Conservation (phyloP, 1,284 basidiomycete genomes). For the Gymnopus androsaceus region DNA sequence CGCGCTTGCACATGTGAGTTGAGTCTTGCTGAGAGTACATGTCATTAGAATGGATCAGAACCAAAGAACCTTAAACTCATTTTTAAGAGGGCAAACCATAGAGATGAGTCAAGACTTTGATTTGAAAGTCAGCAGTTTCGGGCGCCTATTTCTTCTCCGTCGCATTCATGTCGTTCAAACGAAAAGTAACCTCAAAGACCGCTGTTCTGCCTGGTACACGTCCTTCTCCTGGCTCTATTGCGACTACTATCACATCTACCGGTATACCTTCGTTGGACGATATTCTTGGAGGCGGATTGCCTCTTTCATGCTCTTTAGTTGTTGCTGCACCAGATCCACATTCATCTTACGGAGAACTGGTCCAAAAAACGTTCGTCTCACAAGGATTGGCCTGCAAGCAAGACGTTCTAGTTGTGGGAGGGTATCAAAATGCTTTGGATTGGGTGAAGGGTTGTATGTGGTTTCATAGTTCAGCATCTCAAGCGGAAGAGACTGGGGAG, state of each 20-base stretch:
- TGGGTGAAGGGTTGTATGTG: constrained; percentile 81
- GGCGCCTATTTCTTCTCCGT: neutral
- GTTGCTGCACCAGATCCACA: constrained; percentile 82
- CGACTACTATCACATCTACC: constrained; percentile 75
- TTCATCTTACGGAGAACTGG: constrained; percentile 83
- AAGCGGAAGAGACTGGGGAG: constrained; percentile 42
- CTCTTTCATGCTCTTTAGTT: constrained; percentile 75
- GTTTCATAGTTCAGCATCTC: constrained; percentile 42
- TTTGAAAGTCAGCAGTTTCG: neutral
- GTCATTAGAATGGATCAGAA: no score
- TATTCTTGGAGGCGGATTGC: constrained; percentile 90
- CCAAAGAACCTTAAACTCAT: no score
- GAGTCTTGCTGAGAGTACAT: no score
- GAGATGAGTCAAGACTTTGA: no score
- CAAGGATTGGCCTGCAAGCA: constrained; percentile 83
- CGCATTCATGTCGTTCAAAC: constrained; percentile 78
- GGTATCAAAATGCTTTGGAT: constrained; percentile 44
- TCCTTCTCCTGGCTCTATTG: constrained; percentile 60
- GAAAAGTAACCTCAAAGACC: constrained; percentile 51
- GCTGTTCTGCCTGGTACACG: constrained; percentile 60
- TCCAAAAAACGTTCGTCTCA: constrained; percentile 86
- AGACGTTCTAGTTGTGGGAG: constrained; percentile 65
- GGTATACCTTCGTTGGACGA: constrained; percentile 96
- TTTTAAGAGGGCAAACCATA: no score
- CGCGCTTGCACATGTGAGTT: no score